These are phyloP conservation scores for Tuctoria greenei DNA, from an alignment of 176 grass and related monocot genomes.

Conservation along the genomic window DNA sequence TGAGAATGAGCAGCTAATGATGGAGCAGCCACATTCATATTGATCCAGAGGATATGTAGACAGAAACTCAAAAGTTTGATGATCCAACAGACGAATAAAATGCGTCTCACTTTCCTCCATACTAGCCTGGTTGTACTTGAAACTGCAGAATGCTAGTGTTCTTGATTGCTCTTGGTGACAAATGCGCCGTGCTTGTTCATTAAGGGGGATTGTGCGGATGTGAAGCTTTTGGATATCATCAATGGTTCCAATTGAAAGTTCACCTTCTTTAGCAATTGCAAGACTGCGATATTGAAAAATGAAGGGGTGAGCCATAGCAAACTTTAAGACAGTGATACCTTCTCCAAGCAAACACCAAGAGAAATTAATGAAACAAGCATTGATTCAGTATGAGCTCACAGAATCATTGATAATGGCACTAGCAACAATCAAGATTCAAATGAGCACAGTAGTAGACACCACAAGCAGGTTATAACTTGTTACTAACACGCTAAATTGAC, in stretches of 20 bases:
- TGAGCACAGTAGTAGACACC: neutral
- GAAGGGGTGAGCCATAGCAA: slow-evolving; percentile 18
- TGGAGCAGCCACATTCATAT: slow-evolving; percentile 83
- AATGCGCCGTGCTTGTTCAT: slow-evolving; percentile 81
- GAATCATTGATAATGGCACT: neutral
- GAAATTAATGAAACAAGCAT: neutral
- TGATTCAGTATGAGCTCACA: neutral
- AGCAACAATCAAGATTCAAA: neutral
- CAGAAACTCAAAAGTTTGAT: slow-evolving; percentile 87
- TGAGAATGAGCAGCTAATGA: slow-evolving; percentile 85
- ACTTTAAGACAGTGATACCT: neutral
- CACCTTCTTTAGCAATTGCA: slow-evolving; percentile 95
- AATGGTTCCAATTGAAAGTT: slow-evolving; percentile 89
- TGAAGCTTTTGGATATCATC: slow-evolving; percentile 94
- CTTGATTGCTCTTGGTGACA: slow-evolving; percentile 88
- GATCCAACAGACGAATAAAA: slow-evolving; percentile 76
- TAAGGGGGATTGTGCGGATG: slow-evolving; percentile 81
- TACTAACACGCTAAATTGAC: neutral
- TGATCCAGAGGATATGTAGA: slow-evolving; percentile 71
- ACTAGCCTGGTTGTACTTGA: slow-evolving; percentile 48
- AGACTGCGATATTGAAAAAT: slow-evolving; percentile 47
- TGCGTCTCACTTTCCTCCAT: slow-evolving; percentile 75
- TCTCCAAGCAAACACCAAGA: neutral
- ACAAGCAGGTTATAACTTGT: neutral
- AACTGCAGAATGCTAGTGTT: slow-evolving; percentile 77